Conservation (phyloP, 257 asterid species). For the Leptodermis oblonga region DNA sequence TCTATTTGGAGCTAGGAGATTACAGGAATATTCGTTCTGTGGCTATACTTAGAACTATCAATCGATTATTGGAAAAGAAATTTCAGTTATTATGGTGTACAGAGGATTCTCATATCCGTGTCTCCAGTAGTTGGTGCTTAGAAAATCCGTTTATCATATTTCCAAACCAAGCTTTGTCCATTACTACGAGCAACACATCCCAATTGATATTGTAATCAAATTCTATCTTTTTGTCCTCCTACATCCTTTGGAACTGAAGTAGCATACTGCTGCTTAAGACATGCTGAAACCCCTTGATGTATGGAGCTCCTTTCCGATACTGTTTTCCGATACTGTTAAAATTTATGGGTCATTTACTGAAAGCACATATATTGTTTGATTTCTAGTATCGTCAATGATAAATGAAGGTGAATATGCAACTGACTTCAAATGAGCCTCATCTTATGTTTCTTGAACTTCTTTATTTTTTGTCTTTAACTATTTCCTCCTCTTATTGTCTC, state of each 20-base stretch:
- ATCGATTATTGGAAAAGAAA: neutral
- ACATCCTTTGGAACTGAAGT: neutral
- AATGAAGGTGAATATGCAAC: neutral
- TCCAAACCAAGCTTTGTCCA: neutral
- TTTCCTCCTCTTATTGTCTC: constrained; percentile 23
- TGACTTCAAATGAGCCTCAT: neutral
- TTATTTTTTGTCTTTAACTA: constrained; percentile 9
- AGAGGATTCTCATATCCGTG: neutral
- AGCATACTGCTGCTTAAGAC: neutral
- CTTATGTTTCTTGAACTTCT: constrained; percentile 4
- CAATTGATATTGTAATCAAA: neutral
- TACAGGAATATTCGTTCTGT: neutral
- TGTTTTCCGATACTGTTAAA: neutral
- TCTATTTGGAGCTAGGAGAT: neutral
- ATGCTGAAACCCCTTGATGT: neutral
- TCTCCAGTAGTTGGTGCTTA: neutral
- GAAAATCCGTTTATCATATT: neutral
- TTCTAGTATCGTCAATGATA: neutral
- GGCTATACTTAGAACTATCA: neutral
- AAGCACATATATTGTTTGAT: neutral
- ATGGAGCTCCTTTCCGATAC: neutral
- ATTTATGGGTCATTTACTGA: neutral
- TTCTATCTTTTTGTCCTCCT: neutral
- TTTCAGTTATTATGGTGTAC: neutral
- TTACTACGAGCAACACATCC: neutral